Conservation (phyloP, 2,329 filamentous ascomycete genomes). For the Ploettnerulaceae sp. region DNA sequence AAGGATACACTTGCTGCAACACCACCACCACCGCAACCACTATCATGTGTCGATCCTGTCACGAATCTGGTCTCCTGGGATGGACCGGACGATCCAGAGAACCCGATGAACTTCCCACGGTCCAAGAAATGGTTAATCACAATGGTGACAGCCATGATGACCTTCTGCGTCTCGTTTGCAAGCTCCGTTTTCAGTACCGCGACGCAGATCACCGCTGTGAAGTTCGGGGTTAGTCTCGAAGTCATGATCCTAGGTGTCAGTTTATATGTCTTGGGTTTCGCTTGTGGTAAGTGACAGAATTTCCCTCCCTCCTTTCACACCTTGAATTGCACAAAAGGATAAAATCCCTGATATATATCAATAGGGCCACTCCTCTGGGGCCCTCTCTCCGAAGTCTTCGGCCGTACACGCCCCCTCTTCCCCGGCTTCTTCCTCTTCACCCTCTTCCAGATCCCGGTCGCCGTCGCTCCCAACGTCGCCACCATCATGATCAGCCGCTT, state of each 20-base stretch:
- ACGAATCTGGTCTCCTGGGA: conserved; percentile 22
- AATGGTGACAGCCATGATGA: conserved; percentile 43
- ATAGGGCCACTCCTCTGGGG: conserved; percentile 37
- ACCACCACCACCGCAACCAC: not conserved
- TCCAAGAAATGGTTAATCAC: conserved; percentile 37
- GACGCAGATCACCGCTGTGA: conserved; percentile 40
- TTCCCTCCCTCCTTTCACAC: too few species aligned
- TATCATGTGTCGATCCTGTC: not conserved
- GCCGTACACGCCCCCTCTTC: conserved; percentile 40
- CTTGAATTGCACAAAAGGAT: conserved; percentile 47
- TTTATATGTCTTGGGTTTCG: too few species aligned
- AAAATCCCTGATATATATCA: conserved; percentile 36
- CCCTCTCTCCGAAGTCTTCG: conserved; percentile 39
- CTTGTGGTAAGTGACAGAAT: too few species aligned
- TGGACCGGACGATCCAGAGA: conserved; percentile 38
- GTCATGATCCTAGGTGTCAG: too few species aligned
- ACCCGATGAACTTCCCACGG: conserved; percentile 38
- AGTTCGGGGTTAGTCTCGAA: conserved; percentile 45
- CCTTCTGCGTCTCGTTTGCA: conserved; percentile 45
- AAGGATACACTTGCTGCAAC: too few species aligned
- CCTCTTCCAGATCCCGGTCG: conserved; percentile 42
- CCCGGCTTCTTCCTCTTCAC: conserved; percentile 38
- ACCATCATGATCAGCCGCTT: conserved; percentile 20
- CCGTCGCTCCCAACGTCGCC: conserved; percentile 32
- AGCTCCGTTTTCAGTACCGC: conserved; percentile 49